Base-by-base conservation (phyloP, 176 grass and related monocot species). In the Carex pumila region DNA sequence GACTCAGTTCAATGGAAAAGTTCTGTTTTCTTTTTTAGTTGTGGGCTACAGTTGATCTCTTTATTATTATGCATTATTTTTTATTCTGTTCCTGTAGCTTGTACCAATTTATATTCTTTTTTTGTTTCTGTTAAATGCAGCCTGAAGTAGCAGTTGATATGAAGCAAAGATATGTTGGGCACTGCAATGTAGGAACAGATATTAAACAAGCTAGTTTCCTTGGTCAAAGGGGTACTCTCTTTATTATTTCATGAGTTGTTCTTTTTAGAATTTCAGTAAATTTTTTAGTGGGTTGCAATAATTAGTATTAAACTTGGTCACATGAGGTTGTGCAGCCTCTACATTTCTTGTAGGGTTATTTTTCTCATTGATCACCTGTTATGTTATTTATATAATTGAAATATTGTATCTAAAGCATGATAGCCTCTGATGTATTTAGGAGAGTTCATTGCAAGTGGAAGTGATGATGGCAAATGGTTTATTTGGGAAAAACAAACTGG, bases 121-220 rank as follows among this genome's bases (percentile, higher is more conserved):
- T 12, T 79, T 53, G 12, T 74, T 71, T 85, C 65, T 63, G 31
- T 87, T 54, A 39, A 83, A 90, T 93, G 81, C 93, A 99, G 93
- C 82, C 81, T 39, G 96, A 99, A 65, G 81, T 88, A 82, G 93
- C 84, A 60, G 86, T 99, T 85, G 96, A 99, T 90, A 94, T 94
- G 96, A 95, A 94, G 83, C 91, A 90, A 94, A 93, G 96, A 92
- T 99, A 95, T 81, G 87, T 99, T 85, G 96, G 87, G 13, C 96
- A 99, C 43, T 95, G 93, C 83, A 99, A 99, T 64, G 71, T 95
- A 53, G 96, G 93, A 53, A 99, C 96, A 81, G 96, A 99, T 87
- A 99, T 99, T 86, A 95, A 99, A 56, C 96, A 99, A 91, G 96
- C 96, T 81, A 99, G 90, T 71, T 99, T 99, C 91, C 91, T 99